A percentile compares a stretch with the other conserved stretches of the same genome.
Evolutionary conservation across 2,329 filamentous ascomycete genomes (phyloP).

Genomic region (Emmonsiellopsis sp.): DNA sequence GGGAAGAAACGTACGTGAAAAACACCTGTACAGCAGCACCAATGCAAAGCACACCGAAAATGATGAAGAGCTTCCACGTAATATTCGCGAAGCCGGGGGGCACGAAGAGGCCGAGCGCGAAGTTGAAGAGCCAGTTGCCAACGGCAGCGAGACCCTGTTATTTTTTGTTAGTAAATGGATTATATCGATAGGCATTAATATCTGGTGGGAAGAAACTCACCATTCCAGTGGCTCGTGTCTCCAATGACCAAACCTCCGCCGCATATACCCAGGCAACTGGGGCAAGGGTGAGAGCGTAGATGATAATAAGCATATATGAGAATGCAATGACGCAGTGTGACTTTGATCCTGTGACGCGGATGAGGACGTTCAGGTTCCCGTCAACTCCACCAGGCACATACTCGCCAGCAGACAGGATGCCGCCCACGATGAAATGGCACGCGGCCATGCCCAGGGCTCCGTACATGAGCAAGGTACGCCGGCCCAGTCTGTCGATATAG

Average conservation of each 20-base stretch:
- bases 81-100: slow-evolving; percentile 52
- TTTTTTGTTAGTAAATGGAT: too few species aligned
- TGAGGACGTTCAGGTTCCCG: slow-evolving; percentile 43
- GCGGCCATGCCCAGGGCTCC: slow-evolving; percentile 10
- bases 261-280: slow-evolving; percentile 58
- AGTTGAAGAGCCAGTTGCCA: slow-evolving; percentile 51
- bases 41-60: slow-evolving; percentile 41
- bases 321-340: slow-evolving; percentile 57
- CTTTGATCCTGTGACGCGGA: slow-evolving; percentile 42
- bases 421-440: slow-evolving; percentile 35
- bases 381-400: slow-evolving; percentile 36
- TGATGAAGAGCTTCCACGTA: slow-evolving; percentile 43
- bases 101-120: slow-evolving; percentile 50
- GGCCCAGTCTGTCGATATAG: slow-evolving; percentile 14
- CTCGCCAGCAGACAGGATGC: slow-evolving; percentile 33
- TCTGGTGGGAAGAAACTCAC: slow-evolving; percentile 11
- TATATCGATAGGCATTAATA: too few species aligned
- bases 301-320: slow-evolving; percentile 54
- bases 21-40: slow-evolving; percentile 37
- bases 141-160: slow-evolving; percentile 37
- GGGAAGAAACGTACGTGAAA: slow-evolving; percentile 26
- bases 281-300: slow-evolving; percentile 55
- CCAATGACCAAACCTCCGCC: slow-evolving; percentile 54
- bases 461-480: slow-evolving; percentile 11
- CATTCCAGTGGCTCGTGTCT: slow-evolving; percentile 52